Evolutionary conservation across 1,139 yeast genomes (phyloP).

Genomic region (Casaregolazyma suthepensis): DNA sequence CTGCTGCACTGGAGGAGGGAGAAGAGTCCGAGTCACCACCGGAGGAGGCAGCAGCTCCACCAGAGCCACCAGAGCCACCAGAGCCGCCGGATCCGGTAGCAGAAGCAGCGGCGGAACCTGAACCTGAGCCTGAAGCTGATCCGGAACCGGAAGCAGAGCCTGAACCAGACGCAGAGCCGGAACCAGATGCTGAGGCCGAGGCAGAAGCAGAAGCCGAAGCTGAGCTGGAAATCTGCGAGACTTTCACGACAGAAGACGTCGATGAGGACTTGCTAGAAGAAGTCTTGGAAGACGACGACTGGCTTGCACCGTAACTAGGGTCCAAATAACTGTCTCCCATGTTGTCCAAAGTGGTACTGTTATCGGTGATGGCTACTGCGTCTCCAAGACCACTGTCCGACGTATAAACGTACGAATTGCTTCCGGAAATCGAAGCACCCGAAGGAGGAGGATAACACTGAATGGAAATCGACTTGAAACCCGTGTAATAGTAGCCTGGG

Average conservation of each 20-base stretch:
- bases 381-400: constrained; percentile 7
- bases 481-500: constrained; percentile 73
- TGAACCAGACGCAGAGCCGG: constrained; percentile 13
- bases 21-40: background rate
- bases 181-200: constrained; percentile 13
- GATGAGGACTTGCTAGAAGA: constrained; percentile 10
- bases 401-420: constrained; percentile 48
- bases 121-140: constrained; percentile 10
- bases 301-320: constrained; percentile 9
- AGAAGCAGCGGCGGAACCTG: constrained; percentile 10
- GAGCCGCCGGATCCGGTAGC: constrained; percentile 12
- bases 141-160: constrained; percentile 12
- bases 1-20: constrained; percentile 1
- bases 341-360: constrained; percentile 10
- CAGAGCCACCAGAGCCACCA: constrained; percentile 5
- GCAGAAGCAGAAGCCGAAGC: constrained; percentile 15
- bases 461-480: constrained; percentile 53
- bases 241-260: constrained; percentile 8
- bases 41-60: background rate
- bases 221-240: constrained; percentile 14
- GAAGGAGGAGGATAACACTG: constrained; percentile 67
- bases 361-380: constrained; percentile 12
- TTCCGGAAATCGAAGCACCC: constrained; percentile 40
- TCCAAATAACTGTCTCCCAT: constrained; percentile 11
- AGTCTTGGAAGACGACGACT: constrained; percentile 18